These are phyloP conservation scores for Keithomyces neogunnii DNA, from an alignment of 2,329 filamentous ascomycete species.

Conservation along the genomic window DNA sequence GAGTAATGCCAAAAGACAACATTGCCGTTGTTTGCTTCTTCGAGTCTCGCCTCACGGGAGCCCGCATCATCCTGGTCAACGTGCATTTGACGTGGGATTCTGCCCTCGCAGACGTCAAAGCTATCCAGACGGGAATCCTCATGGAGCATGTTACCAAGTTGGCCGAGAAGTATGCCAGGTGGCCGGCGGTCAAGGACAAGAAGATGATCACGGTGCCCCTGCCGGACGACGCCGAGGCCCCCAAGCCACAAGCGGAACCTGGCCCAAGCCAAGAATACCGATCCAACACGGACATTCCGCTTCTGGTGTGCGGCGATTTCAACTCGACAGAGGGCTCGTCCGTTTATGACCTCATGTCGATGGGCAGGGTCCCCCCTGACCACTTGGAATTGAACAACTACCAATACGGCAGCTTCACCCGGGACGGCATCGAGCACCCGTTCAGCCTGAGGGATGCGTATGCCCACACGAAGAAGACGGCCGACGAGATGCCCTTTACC, in stretches of 20 bases:
- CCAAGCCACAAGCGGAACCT: conserved; percentile 50
- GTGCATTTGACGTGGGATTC: conserved; percentile 95
- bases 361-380: conserved; percentile 67
- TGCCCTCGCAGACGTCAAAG: conserved; percentile 83
- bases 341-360: conserved; percentile 82
- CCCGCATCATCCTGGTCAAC: conserved; percentile 85
- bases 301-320: conserved; percentile 91
- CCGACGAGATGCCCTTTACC: conserved; percentile 81
- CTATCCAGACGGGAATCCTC: conserved; percentile 89
- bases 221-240: conserved; percentile 34
- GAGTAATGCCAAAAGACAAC: conserved; percentile 96
- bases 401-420: conserved; percentile 88
- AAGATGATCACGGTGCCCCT: conserved; percentile 41
- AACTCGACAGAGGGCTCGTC: conserved; percentile 84
- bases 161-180: conserved; percentile 75
- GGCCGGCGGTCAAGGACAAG: conserved; percentile 77
- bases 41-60: conserved; percentile 85
- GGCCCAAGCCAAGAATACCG: conserved; percentile 81
- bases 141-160: conserved; percentile 87
- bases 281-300: conserved; percentile 77
- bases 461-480: conserved; percentile 69
- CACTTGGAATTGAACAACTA: conserved; percentile 73
- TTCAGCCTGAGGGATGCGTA: conserved; percentile 93
- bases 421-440: conserved; percentile 85
- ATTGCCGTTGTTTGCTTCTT: conserved; percentile 89